Percentiles rank a stretch among this genome's conserved stretches.
These are phyloP conservation scores for Dichotomopilus funicola DNA, from an alignment of 2,329 filamentous ascomycete genomes.

Conservation along the genomic window DNA sequence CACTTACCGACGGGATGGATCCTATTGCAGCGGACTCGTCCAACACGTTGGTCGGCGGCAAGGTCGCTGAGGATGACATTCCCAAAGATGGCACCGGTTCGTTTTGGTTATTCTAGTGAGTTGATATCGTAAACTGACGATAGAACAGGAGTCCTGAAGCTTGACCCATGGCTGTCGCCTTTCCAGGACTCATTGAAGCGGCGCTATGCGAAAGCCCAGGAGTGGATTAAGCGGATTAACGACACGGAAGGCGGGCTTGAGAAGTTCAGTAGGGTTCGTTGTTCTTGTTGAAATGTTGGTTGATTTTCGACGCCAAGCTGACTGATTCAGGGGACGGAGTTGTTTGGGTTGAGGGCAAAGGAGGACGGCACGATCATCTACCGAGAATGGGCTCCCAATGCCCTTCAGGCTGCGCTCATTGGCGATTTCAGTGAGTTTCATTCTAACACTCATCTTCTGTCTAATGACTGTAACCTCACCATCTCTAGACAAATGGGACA, in stretches of 20 bases:
- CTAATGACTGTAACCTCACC: conserved; percentile 25
- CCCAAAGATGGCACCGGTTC: conserved; percentile 68
- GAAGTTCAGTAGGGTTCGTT: conserved; percentile 76
- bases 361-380: conserved; percentile 81
- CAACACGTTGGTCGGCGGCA: conserved; percentile 37
- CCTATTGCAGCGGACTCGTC: conserved; percentile 35
- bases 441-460: neutral
- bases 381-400: conserved; percentile 94
- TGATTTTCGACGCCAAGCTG: neutral
- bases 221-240: conserved; percentile 82
- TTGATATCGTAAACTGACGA: no score
- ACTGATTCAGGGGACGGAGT: conserved; percentile 67
- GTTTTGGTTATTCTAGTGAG: conserved; percentile 15
- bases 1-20: conserved; percentile 18
- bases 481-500: conserved; percentile 72
- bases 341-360: conserved; percentile 77
- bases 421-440: conserved; percentile 78
- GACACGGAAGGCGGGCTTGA: conserved; percentile 82
- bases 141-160: conserved; percentile 66
- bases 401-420: conserved; percentile 73
- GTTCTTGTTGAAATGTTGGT: neutral
- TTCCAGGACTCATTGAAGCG: conserved; percentile 71
- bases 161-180: conserved; percentile 85
- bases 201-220: conserved; percentile 70
- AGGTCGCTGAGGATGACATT: conserved; percentile 40